These are phyloP conservation scores for Pestalotiopsis sp. DNA, from an alignment of 2,329 filamentous ascomycete species.

Conservation along the genomic window DNA sequence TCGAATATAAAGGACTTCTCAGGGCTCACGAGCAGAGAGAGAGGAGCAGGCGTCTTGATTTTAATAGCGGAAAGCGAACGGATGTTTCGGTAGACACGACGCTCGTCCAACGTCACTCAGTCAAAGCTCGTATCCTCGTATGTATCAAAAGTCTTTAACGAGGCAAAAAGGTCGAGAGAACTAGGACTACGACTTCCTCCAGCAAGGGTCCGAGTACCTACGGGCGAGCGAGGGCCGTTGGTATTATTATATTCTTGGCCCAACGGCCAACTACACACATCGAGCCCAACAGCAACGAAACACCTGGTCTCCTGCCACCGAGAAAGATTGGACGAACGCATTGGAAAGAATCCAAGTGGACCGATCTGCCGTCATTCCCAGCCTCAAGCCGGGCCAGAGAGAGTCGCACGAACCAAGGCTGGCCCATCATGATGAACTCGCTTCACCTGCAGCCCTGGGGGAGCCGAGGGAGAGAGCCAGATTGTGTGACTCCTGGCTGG, in stretches of 20 bases:
- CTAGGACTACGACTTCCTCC: background rate
- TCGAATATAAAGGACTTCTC: background rate
- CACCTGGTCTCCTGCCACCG: background rate
- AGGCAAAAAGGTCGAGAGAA: background rate
- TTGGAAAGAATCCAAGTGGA: slow-evolving; percentile 3
- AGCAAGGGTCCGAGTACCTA: background rate
- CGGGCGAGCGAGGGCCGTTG: background rate
- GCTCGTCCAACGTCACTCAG: slow-evolving; percentile 4
- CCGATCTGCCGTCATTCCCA: slow-evolving; percentile 33
- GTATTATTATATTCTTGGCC: background rate
- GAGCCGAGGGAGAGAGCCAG: background rate
- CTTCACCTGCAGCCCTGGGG: slow-evolving; percentile 26
- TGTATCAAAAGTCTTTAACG: background rate
- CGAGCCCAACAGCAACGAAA: background rate
- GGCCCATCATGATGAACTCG: slow-evolving; percentile 24
- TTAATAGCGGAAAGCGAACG: background rate
- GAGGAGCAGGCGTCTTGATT: background rate
- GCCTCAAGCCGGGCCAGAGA: slow-evolving; percentile 22
- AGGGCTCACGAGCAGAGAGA: background rate
- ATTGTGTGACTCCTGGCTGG: background rate
- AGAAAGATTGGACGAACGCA: background rate
- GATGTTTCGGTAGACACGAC: slow-evolving; percentile 6
- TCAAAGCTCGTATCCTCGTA: slow-evolving; percentile 1
- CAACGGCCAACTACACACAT: background rate
- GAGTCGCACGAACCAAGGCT: slow-evolving; percentile 22